Base-by-base conservation (phyloP, 768 basidiomycete genomes). In the Daedaleopsis nitida region DNA sequence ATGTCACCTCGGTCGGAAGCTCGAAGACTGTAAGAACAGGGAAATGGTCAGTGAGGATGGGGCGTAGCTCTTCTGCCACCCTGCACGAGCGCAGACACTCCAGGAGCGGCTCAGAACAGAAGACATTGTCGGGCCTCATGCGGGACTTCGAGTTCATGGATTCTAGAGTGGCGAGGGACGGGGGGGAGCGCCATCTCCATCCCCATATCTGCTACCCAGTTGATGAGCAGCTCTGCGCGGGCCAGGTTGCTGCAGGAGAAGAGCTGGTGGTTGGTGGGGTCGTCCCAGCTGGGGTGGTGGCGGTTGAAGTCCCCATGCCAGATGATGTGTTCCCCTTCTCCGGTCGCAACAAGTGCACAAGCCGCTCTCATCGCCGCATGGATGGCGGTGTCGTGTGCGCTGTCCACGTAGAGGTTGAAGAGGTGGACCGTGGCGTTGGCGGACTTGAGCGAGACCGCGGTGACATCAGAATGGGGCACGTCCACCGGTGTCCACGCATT, bases 41-140 rank as follows among this genome's bases (percentile, higher is more conserved):
- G 57, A 75, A 71, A 60, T 83, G 80, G 66, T 83, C 79, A 3
- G 80, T 73, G 2, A 58, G 55, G 0, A 67, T 45, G 0, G 71
- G 73, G 2, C 48, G 62, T 0, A 49, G 6, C 0, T 57, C 58
- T 1, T 63, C 66, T 2, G 55, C 39, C 1, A 69, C 68, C 11
- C 70, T 47, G 66, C 80, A 82, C 3, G 47, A 4, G 13, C 73
- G 60, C 1, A 79, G 44, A 0, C 32, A 9, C 2, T 72, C 64
- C 0, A 57, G 27, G 0, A 75, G 45, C 0, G 55, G 38, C 0
- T 50, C 39, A 4, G 74, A 62, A 34, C 66, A 61, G 62, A 78
- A 83, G 0, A 83, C 76, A 53, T 84, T 83, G 68, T 83, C 79
- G 5, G 74, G 72, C 9, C 76, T 52, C 6, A 76, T 76, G 50